phyloP scores from a whole-genome alignment of 2,329 filamentous ascomycete genomes.

The Epichloe hybrida region DNA sequence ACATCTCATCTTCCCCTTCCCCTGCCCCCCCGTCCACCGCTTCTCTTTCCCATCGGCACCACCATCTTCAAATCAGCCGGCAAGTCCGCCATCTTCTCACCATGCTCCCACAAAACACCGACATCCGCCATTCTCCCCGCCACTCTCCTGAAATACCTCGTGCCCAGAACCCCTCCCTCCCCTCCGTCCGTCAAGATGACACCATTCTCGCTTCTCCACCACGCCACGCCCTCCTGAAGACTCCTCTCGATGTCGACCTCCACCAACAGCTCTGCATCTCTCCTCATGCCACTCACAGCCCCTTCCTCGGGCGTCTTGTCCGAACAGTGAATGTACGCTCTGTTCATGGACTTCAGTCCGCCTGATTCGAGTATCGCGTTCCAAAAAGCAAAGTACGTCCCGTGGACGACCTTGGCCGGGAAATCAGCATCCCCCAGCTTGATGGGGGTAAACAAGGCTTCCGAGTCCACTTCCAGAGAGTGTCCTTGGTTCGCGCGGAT shows the following conservation, averaged over 20 bases:
- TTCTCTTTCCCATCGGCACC: conserved; percentile 34
- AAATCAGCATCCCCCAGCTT: conserved; percentile 43
- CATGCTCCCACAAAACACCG: conserved; percentile 57
- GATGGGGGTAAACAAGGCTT: conserved; percentile 56
- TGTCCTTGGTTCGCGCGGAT: conserved; percentile 97
- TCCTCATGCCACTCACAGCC: conserved; percentile 71
- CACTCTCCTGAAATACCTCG: conserved; percentile 59
- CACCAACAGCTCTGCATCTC: conserved; percentile 62
- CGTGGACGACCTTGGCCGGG: conserved; percentile 63
- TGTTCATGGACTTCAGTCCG: conserved; percentile 65
- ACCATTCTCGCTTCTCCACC: conserved; percentile 70
- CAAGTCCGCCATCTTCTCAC: conserved; percentile 51
- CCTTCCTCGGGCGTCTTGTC: conserved; percentile 37
- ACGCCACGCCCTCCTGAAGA: conserved; percentile 47
- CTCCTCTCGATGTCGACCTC: conserved; percentile 61
- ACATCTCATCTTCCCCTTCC: conserved; percentile 7
- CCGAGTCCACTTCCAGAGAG: conserved; percentile 62
- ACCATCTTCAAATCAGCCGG: conserved; percentile 42
- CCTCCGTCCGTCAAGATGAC: conserved; percentile 54
- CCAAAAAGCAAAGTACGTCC: conserved; percentile 79
- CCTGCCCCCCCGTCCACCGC: conserved; percentile 20
- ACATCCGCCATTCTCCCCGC: conserved; percentile 45
- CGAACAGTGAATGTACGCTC: conserved; percentile 86
- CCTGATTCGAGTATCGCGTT: conserved; percentile 58
- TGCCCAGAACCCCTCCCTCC: conserved; percentile 47